Conservation (phyloP, 139 green algal genomes). For the Coelastrella sp. region DNA sequence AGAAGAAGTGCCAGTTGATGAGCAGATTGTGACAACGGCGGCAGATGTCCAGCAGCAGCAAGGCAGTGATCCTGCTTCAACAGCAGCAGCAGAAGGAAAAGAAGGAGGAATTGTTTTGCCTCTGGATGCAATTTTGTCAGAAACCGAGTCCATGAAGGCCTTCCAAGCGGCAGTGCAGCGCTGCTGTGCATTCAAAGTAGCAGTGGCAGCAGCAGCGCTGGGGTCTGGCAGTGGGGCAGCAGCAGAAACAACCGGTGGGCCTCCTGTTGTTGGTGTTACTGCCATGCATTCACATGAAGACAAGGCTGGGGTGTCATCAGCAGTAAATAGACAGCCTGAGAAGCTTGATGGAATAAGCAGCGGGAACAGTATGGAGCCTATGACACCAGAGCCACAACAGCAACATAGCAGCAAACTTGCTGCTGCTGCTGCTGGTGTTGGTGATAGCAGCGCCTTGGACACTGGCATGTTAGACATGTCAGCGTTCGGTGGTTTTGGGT, state of each 20-base stretch:
- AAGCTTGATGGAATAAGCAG: neutral
- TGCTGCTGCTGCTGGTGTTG: neutral
- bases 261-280: neutral
- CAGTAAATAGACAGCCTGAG: no score
- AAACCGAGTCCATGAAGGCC: neutral
- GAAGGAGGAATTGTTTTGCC: slow-evolving; percentile 4
- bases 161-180: neutral
- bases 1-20: neutral
- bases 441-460: neutral
- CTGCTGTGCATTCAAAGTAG: neutral
- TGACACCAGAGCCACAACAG: neutral
- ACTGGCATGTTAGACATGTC: slow-evolving; percentile 59
- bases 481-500: slow-evolving; percentile 49
- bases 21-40: neutral
- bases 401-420: neutral
- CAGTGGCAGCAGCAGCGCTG: slow-evolving; percentile 4
- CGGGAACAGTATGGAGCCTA: neutral
- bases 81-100: slow-evolving; percentile 2
- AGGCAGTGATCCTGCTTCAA: neutral
- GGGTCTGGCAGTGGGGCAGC: neutral
- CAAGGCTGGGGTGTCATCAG: no score
- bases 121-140: neutral
- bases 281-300: no score
- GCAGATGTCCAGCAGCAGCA: slow-evolving; percentile 5
- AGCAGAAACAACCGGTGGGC: no score